phyloP scores from a whole-genome alignment of 164 flowering plant genomes.

The Macadamia integrifolia region DNA sequence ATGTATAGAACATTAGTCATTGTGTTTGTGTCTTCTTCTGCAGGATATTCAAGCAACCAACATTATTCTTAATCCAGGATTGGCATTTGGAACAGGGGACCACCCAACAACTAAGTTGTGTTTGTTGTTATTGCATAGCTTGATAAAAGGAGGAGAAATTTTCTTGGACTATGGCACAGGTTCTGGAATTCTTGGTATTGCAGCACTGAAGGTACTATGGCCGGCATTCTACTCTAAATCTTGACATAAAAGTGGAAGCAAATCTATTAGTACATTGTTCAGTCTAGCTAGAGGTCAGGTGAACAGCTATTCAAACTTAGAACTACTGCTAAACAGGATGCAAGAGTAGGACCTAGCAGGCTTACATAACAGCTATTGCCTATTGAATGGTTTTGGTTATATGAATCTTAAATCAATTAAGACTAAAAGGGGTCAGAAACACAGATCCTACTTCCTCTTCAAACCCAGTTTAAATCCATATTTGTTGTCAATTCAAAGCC shows the following conservation, averaged over 20 bases:
- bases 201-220: conserved; percentile 70
- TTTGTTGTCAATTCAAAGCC: no score
- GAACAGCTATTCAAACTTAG: not conserved
- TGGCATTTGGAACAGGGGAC: conserved; percentile 97
- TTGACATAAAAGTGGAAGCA: no score
- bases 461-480: no score
- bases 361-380: no score
- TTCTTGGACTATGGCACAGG: conserved; percentile 94
- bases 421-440: no score
- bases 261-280: not conserved
- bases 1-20: not conserved
- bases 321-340: no score
- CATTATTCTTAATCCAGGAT: conserved; percentile 82
- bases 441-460: no score
- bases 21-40: conserved; percentile 9
- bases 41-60: conserved; percentile 73
- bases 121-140: conserved; percentile 49
- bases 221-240: not conserved
- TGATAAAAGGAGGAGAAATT: conserved; percentile 70
- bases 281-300: not conserved
- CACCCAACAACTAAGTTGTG: conserved; percentile 90
- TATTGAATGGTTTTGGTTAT: no score
- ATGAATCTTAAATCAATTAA: no score
- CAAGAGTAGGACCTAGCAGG: no score
- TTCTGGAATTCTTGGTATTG: conserved; percentile 86